phyloP scores from a whole-genome alignment of 208 protist species.

The Acanthamoeba healyi region DNA sequence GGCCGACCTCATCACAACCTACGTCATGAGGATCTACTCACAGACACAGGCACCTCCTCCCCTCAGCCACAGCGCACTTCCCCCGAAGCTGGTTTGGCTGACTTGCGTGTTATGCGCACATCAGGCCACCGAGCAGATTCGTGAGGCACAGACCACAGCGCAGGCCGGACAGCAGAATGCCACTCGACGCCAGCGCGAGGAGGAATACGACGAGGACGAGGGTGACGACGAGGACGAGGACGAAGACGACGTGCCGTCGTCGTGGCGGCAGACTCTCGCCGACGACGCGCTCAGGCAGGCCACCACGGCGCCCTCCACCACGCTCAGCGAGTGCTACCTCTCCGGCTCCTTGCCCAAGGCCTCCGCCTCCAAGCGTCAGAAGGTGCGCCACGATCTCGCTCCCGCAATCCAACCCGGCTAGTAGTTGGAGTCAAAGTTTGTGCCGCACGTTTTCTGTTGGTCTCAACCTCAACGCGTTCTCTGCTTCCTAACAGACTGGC shows the following conservation, averaged over 20 bases:
- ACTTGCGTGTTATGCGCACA: too few species aligned
- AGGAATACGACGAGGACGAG: slow-evolving; percentile 6
- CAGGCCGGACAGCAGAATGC: slow-evolving; percentile 14
- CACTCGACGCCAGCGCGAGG: slow-evolving; percentile 51
- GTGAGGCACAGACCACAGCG: background rate
- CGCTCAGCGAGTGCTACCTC: slow-evolving; percentile 40
- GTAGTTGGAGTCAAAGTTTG: too few species aligned
- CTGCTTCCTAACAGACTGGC: too few species aligned
- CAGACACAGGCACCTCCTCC: background rate
- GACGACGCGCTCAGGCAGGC: slow-evolving; percentile 37
- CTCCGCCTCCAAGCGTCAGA: slow-evolving; percentile 28
- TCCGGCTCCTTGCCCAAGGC: slow-evolving; percentile 34
- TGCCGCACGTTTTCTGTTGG: too few species aligned
- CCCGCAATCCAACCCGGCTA: too few species aligned
- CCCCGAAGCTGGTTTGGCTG: too few species aligned
- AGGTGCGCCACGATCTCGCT: background rate
- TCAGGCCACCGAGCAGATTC: slow-evolving; percentile 18
- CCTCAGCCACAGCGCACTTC: background rate
- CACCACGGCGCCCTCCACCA: background rate
- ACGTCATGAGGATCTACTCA: slow-evolving; percentile 47
- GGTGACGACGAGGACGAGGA: slow-evolving; percentile 3
- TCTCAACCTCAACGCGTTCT: too few species aligned
- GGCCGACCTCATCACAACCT: slow-evolving; percentile 38
- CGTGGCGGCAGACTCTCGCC: slow-evolving; percentile 32
- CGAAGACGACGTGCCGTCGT: slow-evolving; percentile 8